Evolutionary conservation across 306 rosid species (phyloP).

Genomic region (Malus sylvestris): DNA sequence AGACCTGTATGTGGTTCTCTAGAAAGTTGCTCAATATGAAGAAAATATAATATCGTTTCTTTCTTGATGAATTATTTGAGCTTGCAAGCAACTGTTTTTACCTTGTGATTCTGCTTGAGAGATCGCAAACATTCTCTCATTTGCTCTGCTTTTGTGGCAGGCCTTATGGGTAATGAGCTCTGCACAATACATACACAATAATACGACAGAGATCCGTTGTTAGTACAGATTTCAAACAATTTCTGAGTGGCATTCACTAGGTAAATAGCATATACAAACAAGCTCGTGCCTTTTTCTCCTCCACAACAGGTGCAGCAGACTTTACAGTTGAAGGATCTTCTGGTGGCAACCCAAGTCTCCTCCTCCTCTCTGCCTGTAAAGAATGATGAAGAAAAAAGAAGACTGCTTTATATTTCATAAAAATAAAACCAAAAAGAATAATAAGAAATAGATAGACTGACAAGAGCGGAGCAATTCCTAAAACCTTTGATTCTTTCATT

Average conservation of each 20-base stretch:
- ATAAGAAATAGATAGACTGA: neutral
- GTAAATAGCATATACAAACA: conserved; percentile 10
- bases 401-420: neutral
- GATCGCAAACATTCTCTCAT: conserved; percentile 93
- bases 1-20: neutral
- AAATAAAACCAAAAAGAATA: neutral
- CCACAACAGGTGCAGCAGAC: conserved; percentile 65
- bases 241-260: neutral
- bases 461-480: neutral
- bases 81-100: conserved; percentile 25
- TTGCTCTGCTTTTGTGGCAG: conserved; percentile 83
- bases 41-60: neutral
- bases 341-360: conserved; percentile 77
- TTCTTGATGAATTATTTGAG: neutral
- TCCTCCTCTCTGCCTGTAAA: conserved; percentile 87
- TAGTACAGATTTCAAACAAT: neutral
- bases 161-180: conserved; percentile 71
- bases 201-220: conserved; percentile 5
- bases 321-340: conserved; percentile 68
- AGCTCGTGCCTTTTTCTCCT: conserved; percentile 71
- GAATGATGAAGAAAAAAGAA: conserved; percentile 5
- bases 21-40: neutral
- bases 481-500: neutral
- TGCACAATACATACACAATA: conserved; percentile 20
- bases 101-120: conserved; percentile 93